Conservation (phyloP, 2,329 filamentous ascomycete genomes). For the Thielaviopsis populi region DNA sequence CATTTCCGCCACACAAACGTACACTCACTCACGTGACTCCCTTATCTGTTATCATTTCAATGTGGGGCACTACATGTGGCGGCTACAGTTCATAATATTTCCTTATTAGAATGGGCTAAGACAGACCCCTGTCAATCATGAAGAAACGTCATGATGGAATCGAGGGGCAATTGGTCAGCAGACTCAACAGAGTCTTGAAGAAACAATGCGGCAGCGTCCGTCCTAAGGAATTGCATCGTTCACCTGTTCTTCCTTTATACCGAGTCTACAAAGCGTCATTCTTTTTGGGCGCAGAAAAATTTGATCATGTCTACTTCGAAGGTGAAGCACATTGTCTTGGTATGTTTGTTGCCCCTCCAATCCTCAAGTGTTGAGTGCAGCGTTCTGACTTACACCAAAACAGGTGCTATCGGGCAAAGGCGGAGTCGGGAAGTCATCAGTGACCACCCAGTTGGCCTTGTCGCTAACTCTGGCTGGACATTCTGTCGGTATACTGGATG, state of each 20-base stretch:
- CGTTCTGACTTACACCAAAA: slow-evolving; percentile 7
- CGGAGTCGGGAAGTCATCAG: slow-evolving; percentile 91
- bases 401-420: slow-evolving; percentile 87
- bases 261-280: neutral
- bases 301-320: slow-evolving; percentile 25
- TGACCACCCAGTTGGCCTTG: slow-evolving; percentile 91
- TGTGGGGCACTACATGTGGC: slow-evolving; percentile 7
- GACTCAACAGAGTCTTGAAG: neutral
- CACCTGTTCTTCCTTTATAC: neutral
- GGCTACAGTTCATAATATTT: neutral
- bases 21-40: slow-evolving; percentile 5
- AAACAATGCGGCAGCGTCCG: neutral
- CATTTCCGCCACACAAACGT: slow-evolving; percentile 12
- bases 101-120: slow-evolving; percentile 1
- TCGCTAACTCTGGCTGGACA: slow-evolving; percentile 73
- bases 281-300: too few species aligned
- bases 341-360: slow-evolving; percentile 26
- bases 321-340: slow-evolving; percentile 64
- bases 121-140: slow-evolving; percentile 3
- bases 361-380: neutral
- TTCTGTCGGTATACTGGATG: slow-evolving; percentile 86
- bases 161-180: slow-evolving; percentile 5
- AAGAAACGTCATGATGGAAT: neutral
- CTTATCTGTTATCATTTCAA: slow-evolving; percentile 1
- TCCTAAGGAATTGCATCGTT: neutral